Evolutionary conservation across 73 alveolate genomes (phyloP), one percentile per base, ranked within the genome.

Genomic region (Loxodes magnus): DNA sequence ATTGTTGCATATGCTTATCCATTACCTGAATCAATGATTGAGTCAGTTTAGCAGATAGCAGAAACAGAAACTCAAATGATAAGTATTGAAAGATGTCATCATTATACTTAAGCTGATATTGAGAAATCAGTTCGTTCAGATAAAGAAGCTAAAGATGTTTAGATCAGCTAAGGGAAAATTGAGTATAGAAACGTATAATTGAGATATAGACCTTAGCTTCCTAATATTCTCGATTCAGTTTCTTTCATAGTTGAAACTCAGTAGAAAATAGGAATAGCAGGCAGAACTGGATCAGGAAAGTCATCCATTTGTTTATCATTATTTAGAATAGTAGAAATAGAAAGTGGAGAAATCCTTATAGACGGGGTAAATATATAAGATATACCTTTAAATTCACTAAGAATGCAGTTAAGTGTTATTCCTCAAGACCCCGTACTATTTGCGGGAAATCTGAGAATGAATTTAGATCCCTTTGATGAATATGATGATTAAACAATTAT

Each of bases 231-330:
- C 16, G 66, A 61, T 39, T 72, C 88, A 36, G 61, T 92, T 15
- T 43, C 65, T 50, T 84, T 88, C 28, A 50, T 33, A 22, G 72
- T 92, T 21, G 51, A 70, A 25, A 64, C 72, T 16, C 90, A 92
- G 6, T 78, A 79, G 56, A 79, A 90, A 56, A 63, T 92, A 5
- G 97, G 97, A 9, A 66, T 92, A 17, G 88, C 80, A 0, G 98
- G 98, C 12, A 74, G 97, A 74, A 88, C 98, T 17, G 98, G 98
- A 1, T 75, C 96, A 36, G 98, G 98, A 21, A 92, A 92, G 69
- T 79, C 97, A 30, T 85, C 96, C 10, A 50, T 92, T 33, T 74
- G 83, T 26, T 31, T 55, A 46, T 37, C 58, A 1, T 48, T 66
- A 12, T 57, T 66, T 28, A 58, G 80, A 66, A 56, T 66, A 36